A percentile compares a stretch with the other conserved stretches of the same genome.
phyloP scores from a whole-genome alignment of 148 eudicot genomes.

The Pharnaceum exiguum region DNA sequence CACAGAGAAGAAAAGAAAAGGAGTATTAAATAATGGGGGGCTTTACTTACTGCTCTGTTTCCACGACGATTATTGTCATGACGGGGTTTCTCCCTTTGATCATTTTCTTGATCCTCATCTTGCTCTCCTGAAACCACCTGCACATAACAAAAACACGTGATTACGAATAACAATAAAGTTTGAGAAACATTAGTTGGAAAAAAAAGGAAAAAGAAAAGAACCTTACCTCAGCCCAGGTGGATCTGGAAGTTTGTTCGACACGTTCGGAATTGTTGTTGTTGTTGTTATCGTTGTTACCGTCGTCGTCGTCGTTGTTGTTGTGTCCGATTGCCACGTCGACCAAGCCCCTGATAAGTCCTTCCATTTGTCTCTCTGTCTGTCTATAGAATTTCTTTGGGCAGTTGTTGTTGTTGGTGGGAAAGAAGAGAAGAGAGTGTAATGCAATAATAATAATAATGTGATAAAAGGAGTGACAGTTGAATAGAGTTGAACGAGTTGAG shows the following conservation, averaged over 20 bases:
- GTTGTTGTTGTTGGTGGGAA: not conserved
- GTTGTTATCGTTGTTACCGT: constrained; percentile 17
- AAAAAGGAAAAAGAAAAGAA: not conserved
- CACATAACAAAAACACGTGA: constrained; percentile 8
- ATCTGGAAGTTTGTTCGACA: constrained; percentile 62
- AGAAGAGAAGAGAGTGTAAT: not conserved
- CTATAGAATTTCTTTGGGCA: too few relatives aligned
- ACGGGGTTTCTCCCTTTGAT: constrained; percentile 15
- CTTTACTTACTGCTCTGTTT: constrained; percentile 19
- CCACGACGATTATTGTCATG: constrained; percentile 19
- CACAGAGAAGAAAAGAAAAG: not conserved
- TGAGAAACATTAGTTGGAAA: too few relatives aligned
- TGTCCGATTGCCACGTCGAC: constrained; percentile 50
- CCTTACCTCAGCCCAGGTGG: constrained; percentile 86
- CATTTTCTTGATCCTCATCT: constrained; percentile 28
- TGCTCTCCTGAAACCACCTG: constrained; percentile 81
- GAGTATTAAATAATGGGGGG: too few relatives aligned
- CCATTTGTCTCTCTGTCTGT: constrained; percentile 34
- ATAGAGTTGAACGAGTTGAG: too few relatives aligned
- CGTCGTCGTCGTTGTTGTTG: not conserved
- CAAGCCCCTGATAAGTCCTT: constrained; percentile 65
- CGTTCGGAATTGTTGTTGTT: constrained; percentile 17
- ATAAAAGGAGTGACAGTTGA: constrained; percentile 17
- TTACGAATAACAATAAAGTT: too few relatives aligned
- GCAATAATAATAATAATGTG: too few relatives aligned